phyloP scores from a whole-genome alignment of 1,139 yeast genomes.

The Yamadazyma songkhlaensis region DNA sequence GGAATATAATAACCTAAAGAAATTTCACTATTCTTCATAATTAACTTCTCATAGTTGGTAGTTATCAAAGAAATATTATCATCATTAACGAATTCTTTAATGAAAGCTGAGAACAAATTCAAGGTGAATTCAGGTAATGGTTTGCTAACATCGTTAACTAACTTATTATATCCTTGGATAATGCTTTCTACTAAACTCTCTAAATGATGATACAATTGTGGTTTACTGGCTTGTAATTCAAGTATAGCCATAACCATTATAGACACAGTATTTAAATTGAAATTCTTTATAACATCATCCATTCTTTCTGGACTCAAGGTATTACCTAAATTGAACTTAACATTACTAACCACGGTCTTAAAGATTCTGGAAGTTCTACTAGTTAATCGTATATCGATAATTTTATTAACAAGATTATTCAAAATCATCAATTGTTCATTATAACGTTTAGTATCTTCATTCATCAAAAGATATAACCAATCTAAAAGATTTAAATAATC shows the following conservation, averaged over 20 bases:
- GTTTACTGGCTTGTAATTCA: conserved; percentile 40
- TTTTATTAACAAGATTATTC: conserved; percentile 5
- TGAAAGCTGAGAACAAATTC: conserved; percentile 10
- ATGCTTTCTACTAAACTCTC: conserved; percentile 15
- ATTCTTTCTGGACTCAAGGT: conserved; percentile 16
- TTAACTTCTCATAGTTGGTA: conserved; percentile 49
- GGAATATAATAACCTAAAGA: conserved; percentile 56
- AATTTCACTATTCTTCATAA: conserved; percentile 78
- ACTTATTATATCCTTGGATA: conserved; percentile 8
- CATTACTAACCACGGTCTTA: conserved; percentile 38
- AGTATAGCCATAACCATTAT: conserved; percentile 35
- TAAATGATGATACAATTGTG: conserved; percentile 31
- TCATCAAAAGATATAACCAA: conserved; percentile 47
- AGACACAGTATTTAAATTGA: conserved; percentile 28
- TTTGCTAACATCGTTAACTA: conserved; percentile 6
- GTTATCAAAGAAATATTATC: conserved; percentile 1
- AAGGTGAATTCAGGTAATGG: conserved; percentile 9
- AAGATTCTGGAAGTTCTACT: conserved; percentile 41
- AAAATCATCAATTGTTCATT: conserved; percentile 1
- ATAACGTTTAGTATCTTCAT: conserved; percentile 7
- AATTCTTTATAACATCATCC: conserved; percentile 9
- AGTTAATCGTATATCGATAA: conserved; percentile 13
- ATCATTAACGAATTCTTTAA: conserved; percentile 8
- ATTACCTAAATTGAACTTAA: conserved; percentile 26
- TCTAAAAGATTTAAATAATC: conserved; percentile 55